These are phyloP conservation scores for Toxicodendron radicans DNA, from an alignment of 345 rosid species.

Conservation along the genomic window DNA sequence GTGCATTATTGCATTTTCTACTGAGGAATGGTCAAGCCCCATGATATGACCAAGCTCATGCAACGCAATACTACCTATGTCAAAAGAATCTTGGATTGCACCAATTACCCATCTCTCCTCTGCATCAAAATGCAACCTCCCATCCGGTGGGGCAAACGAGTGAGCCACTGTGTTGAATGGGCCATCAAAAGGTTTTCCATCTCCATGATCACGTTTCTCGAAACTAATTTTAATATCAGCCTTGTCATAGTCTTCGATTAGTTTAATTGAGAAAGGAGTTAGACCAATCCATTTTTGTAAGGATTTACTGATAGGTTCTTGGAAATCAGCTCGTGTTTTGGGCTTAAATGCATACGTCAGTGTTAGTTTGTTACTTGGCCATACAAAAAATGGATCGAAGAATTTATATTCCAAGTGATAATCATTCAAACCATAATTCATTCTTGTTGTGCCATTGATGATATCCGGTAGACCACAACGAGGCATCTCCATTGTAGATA, in stretches of 20 bases:
- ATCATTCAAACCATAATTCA: not conserved
- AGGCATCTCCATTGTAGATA: slow-evolving; percentile 4
- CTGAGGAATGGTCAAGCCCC: slow-evolving; percentile 14
- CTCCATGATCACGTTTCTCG: slow-evolving; percentile 1
- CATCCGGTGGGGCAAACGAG: not conserved
- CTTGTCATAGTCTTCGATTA: not conserved
- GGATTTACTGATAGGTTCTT: not conserved
- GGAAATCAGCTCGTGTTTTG: not conserved
- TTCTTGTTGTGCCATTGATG: slow-evolving; percentile 18
- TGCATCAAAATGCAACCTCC: not conserved
- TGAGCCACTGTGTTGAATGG: slow-evolving; percentile 8
- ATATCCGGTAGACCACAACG: slow-evolving; percentile 16
- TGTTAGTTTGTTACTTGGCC: not conserved
- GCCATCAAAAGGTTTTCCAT: not conserved
- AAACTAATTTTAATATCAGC: slow-evolving; percentile 20
- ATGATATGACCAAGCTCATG: slow-evolving; percentile 29
- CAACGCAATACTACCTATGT: slow-evolving; percentile 15
- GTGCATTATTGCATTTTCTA: slow-evolving; percentile 18
- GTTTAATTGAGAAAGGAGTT: not conserved
- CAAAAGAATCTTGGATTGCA: no score
- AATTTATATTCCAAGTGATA: not conserved
- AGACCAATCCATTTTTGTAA: not conserved
- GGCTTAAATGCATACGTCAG: not conserved
- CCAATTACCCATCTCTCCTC: slow-evolving; percentile 15
- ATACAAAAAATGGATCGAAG: not conserved